These are phyloP conservation scores for Allomyces javanicus DNA, from an alignment of 192 early-diverging fungal species.

Conservation along the genomic window DNA sequence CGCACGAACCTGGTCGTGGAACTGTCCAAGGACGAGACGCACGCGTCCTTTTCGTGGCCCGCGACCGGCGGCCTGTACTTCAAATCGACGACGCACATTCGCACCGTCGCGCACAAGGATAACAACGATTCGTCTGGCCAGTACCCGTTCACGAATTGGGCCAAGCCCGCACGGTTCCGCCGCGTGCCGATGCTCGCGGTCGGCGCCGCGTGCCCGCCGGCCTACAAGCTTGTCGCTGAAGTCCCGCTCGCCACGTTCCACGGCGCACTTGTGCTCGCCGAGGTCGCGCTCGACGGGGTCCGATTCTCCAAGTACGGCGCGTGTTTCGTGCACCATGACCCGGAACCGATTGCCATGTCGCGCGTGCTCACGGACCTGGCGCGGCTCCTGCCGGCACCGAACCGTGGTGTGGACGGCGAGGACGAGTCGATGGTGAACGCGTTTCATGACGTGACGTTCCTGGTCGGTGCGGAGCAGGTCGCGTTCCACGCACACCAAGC, in stretches of 20 bases:
- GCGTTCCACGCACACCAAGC: neutral
- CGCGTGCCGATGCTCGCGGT: neutral
- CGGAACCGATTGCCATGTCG: neutral
- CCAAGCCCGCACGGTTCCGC: neutral
- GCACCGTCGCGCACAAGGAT: neutral
- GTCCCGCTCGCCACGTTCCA: neutral
- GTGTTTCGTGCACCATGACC: neutral
- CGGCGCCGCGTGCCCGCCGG: neutral
- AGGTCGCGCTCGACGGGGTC: neutral
- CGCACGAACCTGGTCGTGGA: neutral
- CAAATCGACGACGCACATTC: neutral
- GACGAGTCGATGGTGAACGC: neutral
- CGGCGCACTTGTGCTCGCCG: neutral
- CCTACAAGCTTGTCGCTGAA: neutral
- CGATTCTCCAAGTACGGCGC: neutral
- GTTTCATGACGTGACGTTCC: neutral
- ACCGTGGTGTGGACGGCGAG: neutral
- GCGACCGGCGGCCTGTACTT: neutral
- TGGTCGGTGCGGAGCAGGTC: neutral
- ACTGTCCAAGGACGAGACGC: neutral
- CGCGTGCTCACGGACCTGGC: neutral
- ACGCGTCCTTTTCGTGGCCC: neutral
- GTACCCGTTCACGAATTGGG: neutral
- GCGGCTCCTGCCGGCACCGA: neutral
- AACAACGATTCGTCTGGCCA: neutral